Percentiles rank a stretch among this genome's conserved stretches.
Evolutionary conservation across 495 filamentous ascomycete genomes (phyloP).

Genomic region (Penicillium cataractarum): DNA sequence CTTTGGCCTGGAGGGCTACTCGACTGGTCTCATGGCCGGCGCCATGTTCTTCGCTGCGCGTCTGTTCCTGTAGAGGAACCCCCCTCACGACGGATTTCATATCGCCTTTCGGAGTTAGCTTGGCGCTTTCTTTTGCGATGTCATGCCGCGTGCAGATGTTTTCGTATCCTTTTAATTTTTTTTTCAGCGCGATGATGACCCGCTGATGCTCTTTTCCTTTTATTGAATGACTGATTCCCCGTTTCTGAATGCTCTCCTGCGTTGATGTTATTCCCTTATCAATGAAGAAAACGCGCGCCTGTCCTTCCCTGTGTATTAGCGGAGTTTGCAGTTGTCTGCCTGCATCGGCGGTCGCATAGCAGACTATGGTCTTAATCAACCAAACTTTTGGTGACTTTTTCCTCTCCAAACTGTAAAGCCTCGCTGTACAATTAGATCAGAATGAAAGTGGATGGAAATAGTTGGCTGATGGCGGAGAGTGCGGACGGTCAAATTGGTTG

Average conservation of each 20-base stretch:
- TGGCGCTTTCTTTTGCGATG: slow-evolving; percentile 8
- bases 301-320: slow-evolving; percentile 27
- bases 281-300: slow-evolving; percentile 25
- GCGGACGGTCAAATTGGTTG: neutral
- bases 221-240: slow-evolving; percentile 30
- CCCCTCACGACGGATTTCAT: neutral
- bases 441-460: neutral
- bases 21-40: slow-evolving; percentile 52
- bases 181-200: slow-evolving; percentile 24
- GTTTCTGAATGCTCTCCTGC: slow-evolving; percentile 18
- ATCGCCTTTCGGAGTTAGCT: neutral
- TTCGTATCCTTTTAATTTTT: slow-evolving; percentile 21
- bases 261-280: slow-evolving; percentile 25
- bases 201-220: slow-evolving; percentile 8
- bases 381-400: neutral
- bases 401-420: neutral
- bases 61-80: slow-evolving; percentile 47
- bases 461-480: neutral
- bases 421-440: neutral
- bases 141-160: slow-evolving; percentile 10
- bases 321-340: slow-evolving; percentile 15
- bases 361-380: slow-evolving; percentile 18
- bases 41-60: slow-evolving; percentile 53
- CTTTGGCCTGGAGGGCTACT: slow-evolving; percentile 43
- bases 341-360: slow-evolving; percentile 3